phyloP scores from a whole-genome alignment of 2,329 filamentous ascomycete genomes.

The Xylaria sp. region DNA sequence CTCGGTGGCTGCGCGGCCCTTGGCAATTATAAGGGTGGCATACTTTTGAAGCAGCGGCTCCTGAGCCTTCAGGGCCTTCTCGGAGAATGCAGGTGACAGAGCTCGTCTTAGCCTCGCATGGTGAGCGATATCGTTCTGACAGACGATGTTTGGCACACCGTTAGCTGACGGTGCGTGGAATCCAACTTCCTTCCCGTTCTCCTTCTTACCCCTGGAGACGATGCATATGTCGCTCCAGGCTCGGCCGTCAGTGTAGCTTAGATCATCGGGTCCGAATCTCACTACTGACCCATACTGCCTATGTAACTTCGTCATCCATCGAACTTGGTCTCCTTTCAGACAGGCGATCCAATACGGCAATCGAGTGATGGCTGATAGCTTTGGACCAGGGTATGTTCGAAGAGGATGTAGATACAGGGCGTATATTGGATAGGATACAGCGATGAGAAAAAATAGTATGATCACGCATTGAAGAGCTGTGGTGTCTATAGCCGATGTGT shows the following conservation, averaged over 20 bases:
- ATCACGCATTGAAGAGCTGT: neutral
- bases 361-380: constrained; percentile 34
- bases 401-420: constrained; percentile 43
- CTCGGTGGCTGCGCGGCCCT: neutral
- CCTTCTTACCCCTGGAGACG: constrained; percentile 20
- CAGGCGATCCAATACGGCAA: constrained; percentile 39
- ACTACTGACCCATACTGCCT: constrained; percentile 36
- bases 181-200: constrained; percentile 25
- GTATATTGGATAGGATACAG: constrained; percentile 20
- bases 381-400: constrained; percentile 41
- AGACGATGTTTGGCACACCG: constrained; percentile 29
- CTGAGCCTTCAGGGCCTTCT: constrained; percentile 31
- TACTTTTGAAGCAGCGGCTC: constrained; percentile 33
- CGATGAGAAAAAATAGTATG: neutral
- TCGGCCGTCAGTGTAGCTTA: constrained; percentile 35
- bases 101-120: constrained; percentile 32
- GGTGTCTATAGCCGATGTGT: neutral
- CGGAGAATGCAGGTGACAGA: constrained; percentile 32
- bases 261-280: constrained; percentile 37
- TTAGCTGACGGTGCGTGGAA: constrained; percentile 26
- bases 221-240: constrained; percentile 36
- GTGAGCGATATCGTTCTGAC: constrained; percentile 16
- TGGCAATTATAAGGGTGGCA: constrained; percentile 20
- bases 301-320: constrained; percentile 34
- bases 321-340: constrained; percentile 36